Conservation (phyloP, 1,284 basidiomycete species). For the Kalmanozyma brasiliensis region DNA sequence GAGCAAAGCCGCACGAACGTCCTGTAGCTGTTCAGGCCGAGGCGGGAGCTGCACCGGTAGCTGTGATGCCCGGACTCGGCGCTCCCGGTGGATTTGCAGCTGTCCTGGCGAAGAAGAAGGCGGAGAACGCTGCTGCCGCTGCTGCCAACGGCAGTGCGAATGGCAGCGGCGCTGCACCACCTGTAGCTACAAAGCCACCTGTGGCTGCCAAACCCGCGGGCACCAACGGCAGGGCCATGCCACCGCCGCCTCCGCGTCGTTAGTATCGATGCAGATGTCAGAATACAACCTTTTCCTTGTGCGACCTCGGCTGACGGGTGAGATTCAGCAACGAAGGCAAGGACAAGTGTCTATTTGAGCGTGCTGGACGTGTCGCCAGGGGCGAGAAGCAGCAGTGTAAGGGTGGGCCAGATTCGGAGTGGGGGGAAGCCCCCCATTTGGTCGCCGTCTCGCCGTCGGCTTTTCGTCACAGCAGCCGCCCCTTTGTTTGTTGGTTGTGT, state of each 20-base stretch:
- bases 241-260: conserved; percentile 48
- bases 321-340: no score
- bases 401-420: no score
- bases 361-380: no score
- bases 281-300: no score
- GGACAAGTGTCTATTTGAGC: no score
- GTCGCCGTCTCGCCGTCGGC: no score
- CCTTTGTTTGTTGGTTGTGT: no score
- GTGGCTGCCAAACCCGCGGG: conserved; percentile 49
- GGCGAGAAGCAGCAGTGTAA: no score
- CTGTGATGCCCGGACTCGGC: conserved; percentile 69
- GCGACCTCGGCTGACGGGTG: no score
- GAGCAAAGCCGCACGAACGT: conserved; percentile 69
- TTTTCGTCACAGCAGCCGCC: no score
- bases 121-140: conserved; percentile 55
- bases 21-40: conserved; percentile 59
- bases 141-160: conserved; percentile 24
- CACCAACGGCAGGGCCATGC: conserved; percentile 47
- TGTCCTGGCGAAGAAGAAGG: conserved; percentile 69
- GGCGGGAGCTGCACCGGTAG: conserved; percentile 66
- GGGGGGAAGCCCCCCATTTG: no score
- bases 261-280: not conserved
- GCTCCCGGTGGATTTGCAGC: conserved; percentile 69
- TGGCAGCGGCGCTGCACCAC: conserved; percentile 22
- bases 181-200: conserved; percentile 27